phyloP scores from a whole-genome alignment of 2,329 filamentous ascomycete genomes.

The Colletotrichum sidae region DNA sequence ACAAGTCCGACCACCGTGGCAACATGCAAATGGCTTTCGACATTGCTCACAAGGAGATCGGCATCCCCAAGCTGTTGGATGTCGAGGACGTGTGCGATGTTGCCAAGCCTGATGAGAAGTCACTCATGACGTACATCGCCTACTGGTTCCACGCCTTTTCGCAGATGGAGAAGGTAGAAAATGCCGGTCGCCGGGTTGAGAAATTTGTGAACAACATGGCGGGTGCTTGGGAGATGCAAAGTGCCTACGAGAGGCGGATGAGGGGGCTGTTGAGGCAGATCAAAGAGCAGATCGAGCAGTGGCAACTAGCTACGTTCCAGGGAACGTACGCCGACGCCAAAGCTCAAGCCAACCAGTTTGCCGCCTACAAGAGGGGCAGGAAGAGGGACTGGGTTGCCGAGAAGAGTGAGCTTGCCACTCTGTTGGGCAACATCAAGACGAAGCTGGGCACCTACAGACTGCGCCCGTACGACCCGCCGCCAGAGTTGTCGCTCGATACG shows the following conservation, averaged over 20 bases:
- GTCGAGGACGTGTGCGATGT: slow-evolving; percentile 99
- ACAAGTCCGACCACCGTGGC: slow-evolving; percentile 92
- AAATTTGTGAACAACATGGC: slow-evolving; percentile 99
- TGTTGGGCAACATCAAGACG: slow-evolving; percentile 98
- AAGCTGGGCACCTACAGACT: slow-evolving; percentile 96
- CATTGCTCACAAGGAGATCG: slow-evolving; percentile 94
- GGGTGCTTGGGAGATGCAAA: slow-evolving; percentile 99
- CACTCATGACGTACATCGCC: slow-evolving; percentile 99
- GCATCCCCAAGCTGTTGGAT: slow-evolving; percentile 93
- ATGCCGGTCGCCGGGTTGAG: slow-evolving; percentile 93
- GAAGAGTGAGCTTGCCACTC: slow-evolving; percentile 92
- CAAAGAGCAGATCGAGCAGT: slow-evolving; percentile 76
- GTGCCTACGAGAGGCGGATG: slow-evolving; percentile 93
- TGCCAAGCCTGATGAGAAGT: slow-evolving; percentile 93
- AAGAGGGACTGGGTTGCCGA: slow-evolving; percentile 98
- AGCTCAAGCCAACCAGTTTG: slow-evolving; percentile 83
- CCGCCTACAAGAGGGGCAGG: slow-evolving; percentile 87
- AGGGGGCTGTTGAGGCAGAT: slow-evolving; percentile 82
- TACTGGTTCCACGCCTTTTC: slow-evolving; percentile 99
- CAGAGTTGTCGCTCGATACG: slow-evolving; percentile 83
- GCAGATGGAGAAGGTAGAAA: slow-evolving; percentile 98
- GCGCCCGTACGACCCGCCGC: slow-evolving; percentile 89
- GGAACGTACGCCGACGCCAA: slow-evolving; percentile 95
- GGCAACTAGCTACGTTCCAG: slow-evolving; percentile 85
- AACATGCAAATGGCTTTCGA: slow-evolving; percentile 99